Percentiles rank a stretch among this genome's conserved stretches.
phyloP scores from a whole-genome alignment of 148 eudicot species.

The Bassia scoparia region DNA sequence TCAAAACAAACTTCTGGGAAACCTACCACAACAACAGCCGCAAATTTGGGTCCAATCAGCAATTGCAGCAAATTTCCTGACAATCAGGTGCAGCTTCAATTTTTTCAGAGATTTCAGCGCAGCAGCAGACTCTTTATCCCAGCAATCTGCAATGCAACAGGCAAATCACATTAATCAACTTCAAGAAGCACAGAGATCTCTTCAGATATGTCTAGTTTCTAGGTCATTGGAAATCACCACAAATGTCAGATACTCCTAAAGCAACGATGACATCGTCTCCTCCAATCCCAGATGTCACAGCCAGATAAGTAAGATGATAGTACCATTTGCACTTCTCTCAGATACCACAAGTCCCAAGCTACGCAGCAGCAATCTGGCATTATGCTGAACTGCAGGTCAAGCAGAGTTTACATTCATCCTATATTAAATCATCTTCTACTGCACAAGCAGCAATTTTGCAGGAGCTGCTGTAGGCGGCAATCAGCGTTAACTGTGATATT shows the following conservation, averaged over 20 bases:
- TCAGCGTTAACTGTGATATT: constrained; percentile 63
- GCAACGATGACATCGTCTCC: constrained; percentile 31
- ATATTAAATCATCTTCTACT: constrained; percentile 46
- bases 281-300: constrained; percentile 55
- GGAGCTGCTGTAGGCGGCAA: constrained; percentile 52
- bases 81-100: constrained; percentile 60
- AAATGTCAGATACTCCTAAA: constrained; percentile 51
- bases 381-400: constrained; percentile 45
- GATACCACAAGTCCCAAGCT: constrained; percentile 49
- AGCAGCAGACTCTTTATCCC: constrained; percentile 62
- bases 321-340: constrained; percentile 39
- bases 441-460: constrained; percentile 42
- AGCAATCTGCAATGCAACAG: constrained; percentile 52
- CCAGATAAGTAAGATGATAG: constrained; percentile 45
- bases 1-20: constrained; percentile 51
- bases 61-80: constrained; percentile 55
- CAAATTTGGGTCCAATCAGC: constrained; percentile 49
- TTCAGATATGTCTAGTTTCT: constrained; percentile 47
- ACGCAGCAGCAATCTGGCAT: constrained; percentile 45
- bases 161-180: constrained; percentile 38
- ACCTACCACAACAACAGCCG: constrained; percentile 47
- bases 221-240: constrained; percentile 47
- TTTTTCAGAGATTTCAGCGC: constrained; percentile 71
- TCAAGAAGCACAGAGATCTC: constrained; percentile 54
- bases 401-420: constrained; percentile 28